These are phyloP conservation scores for Oryza nivara DNA, from an alignment of 176 grass and related monocot species.

Conservation along the genomic window DNA sequence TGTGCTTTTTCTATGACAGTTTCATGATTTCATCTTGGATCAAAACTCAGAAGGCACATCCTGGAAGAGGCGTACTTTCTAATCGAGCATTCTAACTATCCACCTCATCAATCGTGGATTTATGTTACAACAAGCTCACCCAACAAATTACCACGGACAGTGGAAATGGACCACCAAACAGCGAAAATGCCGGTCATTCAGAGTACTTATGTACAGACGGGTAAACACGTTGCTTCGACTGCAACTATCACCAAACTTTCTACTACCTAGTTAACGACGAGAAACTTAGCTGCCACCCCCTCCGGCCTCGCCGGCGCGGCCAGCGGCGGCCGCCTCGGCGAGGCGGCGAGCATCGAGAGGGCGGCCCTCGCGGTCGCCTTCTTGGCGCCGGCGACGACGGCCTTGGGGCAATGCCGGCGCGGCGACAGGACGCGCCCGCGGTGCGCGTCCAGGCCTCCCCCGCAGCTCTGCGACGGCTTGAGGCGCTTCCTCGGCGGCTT, in stretches of 20 bases:
- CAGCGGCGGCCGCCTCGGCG: conserved; percentile 22
- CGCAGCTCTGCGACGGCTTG: conserved; percentile 61
- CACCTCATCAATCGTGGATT: conserved; percentile 16
- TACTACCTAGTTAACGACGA: conserved; percentile 25
- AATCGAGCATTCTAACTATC: conserved; percentile 31
- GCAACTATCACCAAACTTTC: no score
- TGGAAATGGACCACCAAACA: no score
- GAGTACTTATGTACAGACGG: background rate
- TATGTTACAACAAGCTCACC: conserved; percentile 22
- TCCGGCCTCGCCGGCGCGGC: background rate
- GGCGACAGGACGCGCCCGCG: conserved; percentile 39
- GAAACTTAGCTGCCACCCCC: conserved; percentile 23
- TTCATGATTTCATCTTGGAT: background rate
- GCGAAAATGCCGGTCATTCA: no score
- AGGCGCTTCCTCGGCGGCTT: conserved; percentile 64
- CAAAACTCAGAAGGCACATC: background rate
- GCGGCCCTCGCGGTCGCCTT: conserved; percentile 39
- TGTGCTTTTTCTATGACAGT: background rate
- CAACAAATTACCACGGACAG: background rate
- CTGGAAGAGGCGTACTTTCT: background rate
- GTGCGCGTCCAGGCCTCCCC: conserved; percentile 57
- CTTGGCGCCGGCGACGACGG: conserved; percentile 24
- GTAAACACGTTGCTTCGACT: background rate
- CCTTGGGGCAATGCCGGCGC: conserved; percentile 43
- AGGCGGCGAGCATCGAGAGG: conserved; percentile 30